Conservation (phyloP, 495 filamentous ascomycete genomes). For the Ramalina peruviana region DNA sequence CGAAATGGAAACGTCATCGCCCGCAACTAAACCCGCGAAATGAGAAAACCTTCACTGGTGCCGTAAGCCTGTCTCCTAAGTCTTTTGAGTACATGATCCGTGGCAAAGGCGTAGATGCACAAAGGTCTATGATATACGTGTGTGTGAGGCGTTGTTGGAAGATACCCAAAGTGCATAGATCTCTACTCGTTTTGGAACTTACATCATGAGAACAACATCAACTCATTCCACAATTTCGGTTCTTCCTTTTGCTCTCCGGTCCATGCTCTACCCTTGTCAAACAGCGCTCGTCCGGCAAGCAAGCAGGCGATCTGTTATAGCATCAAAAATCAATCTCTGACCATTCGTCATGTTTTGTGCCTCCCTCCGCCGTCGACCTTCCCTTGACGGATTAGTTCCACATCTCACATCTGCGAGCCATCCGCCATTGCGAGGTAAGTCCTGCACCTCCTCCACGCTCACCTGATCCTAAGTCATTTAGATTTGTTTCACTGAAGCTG, state of each 20-base stretch:
- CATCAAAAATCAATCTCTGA: not conserved
- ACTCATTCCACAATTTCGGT: not conserved
- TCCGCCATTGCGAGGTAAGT: slow-evolving; percentile 35
- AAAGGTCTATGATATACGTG: not conserved
- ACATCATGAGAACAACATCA: not conserved
- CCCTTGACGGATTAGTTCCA: slow-evolving; percentile 34
- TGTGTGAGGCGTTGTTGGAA: not conserved
- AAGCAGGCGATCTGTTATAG: not conserved
- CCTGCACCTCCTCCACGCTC: slow-evolving; percentile 14
- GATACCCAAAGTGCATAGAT: slow-evolving; percentile 2
- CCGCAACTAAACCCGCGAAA: not conserved
- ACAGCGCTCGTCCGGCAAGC: not conserved
- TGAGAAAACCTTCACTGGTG: not conserved
- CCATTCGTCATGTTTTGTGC: slow-evolving; percentile 33
- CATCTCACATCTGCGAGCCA: slow-evolving; percentile 25
- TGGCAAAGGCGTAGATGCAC: not conserved
- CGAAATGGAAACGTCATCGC: not conserved
- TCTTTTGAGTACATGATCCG: not conserved
- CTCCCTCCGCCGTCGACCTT: slow-evolving; percentile 36
- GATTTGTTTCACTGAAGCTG: slow-evolving; percentile 1
- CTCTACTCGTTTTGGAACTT: slow-evolving; percentile 10
- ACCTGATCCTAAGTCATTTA: slow-evolving; percentile 20
- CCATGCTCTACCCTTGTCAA: not conserved
- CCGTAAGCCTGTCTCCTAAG: not conserved
- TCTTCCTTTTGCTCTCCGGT: not conserved